A percentile compares a stretch with the other conserved stretches of the same genome.
phyloP scores from a whole-genome alignment of 1,139 yeast species.

The Candida tetrigidarum region DNA sequence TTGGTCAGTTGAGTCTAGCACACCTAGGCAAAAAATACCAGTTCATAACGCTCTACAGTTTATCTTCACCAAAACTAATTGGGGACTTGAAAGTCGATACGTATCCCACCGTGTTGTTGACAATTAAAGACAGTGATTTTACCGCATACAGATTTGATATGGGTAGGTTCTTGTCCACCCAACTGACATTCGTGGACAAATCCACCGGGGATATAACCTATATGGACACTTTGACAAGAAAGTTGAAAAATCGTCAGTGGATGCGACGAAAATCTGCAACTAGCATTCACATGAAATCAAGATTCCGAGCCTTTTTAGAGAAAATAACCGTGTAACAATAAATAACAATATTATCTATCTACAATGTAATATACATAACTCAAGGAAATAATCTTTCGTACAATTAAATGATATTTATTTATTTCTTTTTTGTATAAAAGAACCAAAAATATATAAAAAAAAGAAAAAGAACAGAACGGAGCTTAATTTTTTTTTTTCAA shows the following conservation, averaged over 20 bases:
- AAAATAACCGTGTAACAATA: conserved; percentile 5
- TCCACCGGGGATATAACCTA: conserved; percentile 18
- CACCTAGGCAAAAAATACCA: conserved; percentile 19
- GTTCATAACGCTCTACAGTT: conserved; percentile 9
- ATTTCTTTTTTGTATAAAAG: not conserved
- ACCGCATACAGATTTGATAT: conserved; percentile 11
- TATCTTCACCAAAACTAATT: conserved; percentile 8
- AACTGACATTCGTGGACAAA: conserved; percentile 12
- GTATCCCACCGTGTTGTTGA: conserved; percentile 15
- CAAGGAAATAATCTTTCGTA: not conserved
- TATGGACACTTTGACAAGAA: conserved; percentile 14
- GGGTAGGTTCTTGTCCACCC: conserved; percentile 11
- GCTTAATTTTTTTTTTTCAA: too few species aligned
- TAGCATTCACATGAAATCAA: not conserved
- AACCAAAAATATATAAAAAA: too few species aligned
- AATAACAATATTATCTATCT: too few species aligned
- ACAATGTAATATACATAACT: not conserved
- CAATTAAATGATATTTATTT: conserved; percentile 9
- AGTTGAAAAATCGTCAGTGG: conserved; percentile 10
- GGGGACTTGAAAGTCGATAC: conserved; percentile 13
- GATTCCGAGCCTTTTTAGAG: conserved; percentile 6
- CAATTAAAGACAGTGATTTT: conserved; percentile 6
- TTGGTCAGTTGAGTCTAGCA: conserved; percentile 17
- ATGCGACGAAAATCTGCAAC: not conserved
- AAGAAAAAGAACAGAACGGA: not conserved